Evolutionary conservation across 2,329 filamentous ascomycete genomes (phyloP), one percentile per base, ranked within the genome.

Genomic region (Nigrograna mackinnonii): DNA sequence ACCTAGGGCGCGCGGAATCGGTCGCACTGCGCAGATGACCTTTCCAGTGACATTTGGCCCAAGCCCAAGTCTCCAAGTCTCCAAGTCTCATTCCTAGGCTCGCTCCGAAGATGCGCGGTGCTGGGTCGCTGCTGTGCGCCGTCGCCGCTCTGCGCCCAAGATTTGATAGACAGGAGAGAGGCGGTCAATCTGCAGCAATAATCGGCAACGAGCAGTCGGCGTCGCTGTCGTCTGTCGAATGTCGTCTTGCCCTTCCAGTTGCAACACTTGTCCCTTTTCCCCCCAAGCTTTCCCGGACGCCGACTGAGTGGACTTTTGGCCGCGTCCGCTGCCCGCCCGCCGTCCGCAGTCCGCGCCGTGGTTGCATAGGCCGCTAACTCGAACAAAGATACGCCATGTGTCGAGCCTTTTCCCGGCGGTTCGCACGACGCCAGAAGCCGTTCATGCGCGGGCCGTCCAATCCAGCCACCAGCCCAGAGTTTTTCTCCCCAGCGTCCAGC

Each of bases 371-470:
- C 24, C 24, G 11, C 24, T 28, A 11, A 14, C 24, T 14, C 14
- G 24, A 11, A 14, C 14, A 12, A 28, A 11, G 24, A 28, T 48
- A 51, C 43, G 49, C 49, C 44, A 46, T 43, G 43, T 42, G 36
- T 37, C 38, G 34, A 12, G 19, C 16, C 31, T 43, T 21, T 41
- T 39, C 22, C 44, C 39, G 43, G 46, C 46, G 47, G 50, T 54
- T 54, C 52, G 42, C 46, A 43, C 34, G 22, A 38, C 32, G 32
- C 33, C 41, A 41, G 40, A 41, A 54, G 43, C 39, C 39, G 53
- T 54, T 56, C 53, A 56, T 52, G 48, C 48, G 37, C 35, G 38
- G 31, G 26, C 32, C 22, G 39, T 35, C 50, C 47, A 55, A 51
- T 49, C 35, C 31, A 46, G 46, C 35, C 38, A 11, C 24, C 24